Conservation (phyloP, 495 filamentous ascomycete genomes). For the Oleoguttula mirabilis region DNA sequence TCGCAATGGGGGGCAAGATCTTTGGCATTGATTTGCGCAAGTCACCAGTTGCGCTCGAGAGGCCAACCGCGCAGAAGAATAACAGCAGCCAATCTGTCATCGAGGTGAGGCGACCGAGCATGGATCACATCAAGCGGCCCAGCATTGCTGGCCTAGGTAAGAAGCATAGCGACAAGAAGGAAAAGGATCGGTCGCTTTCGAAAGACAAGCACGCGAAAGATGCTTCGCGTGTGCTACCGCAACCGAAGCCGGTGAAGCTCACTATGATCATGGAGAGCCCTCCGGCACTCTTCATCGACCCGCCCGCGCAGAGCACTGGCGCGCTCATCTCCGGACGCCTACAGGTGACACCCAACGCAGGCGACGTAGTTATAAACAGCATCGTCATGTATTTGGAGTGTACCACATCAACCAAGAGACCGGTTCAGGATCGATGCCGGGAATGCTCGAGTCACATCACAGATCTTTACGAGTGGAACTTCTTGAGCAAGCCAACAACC, state of each 20-base stretch:
- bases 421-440: constrained; percentile 62
- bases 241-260: constrained; percentile 42
- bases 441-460: constrained; percentile 59
- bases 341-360: constrained; percentile 35
- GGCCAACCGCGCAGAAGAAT: neutral
- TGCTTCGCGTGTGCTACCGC: neutral
- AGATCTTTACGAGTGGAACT: constrained; percentile 64
- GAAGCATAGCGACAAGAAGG: constrained; percentile 1
- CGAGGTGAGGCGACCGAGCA: constrained; percentile 2
- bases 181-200: constrained; percentile 15
- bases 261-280: constrained; percentile 79
- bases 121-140: constrained; percentile 22
- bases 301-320: constrained; percentile 59
- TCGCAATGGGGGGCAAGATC: neutral
- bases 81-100: neutral
- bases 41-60: neutral
- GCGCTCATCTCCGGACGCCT: constrained; percentile 81
- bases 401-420: constrained; percentile 60
- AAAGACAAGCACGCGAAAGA: constrained; percentile 7
- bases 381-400: constrained; percentile 59
- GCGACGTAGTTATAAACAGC: constrained; percentile 50
- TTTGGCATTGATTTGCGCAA: constrained; percentile 12
- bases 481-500: constrained; percentile 54
- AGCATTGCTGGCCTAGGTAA: constrained; percentile 9
- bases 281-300: constrained; percentile 73